Evolutionary conservation across 164 flowering plant species (phyloP), one percentile per base, ranked within the genome.

Genomic region (Tinospora cordifolia): DNA sequence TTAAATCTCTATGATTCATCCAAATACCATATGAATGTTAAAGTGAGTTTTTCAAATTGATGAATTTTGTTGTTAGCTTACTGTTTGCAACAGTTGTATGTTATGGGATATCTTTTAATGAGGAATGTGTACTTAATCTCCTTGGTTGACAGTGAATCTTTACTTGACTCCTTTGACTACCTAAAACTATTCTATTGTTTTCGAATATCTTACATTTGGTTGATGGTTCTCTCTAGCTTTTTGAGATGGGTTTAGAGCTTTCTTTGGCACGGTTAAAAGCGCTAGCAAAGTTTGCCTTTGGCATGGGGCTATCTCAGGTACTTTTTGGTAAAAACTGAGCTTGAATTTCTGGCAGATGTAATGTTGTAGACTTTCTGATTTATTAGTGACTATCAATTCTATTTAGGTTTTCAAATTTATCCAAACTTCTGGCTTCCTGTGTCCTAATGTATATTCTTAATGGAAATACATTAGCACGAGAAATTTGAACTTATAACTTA

Each of bases 201-300:
- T 66, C 1, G 40, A 15, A 69, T 73, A 36, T 69, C 58, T 67
- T 21, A 60, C 38, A 30, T 57, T 57, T 65, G 68, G 44, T 63
- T 30, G 34, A 38, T 71, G 44, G 58, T 63, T 22, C 44, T 38
- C 77, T 79, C 65, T 89, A 94, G 98, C 86, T 94, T 49, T 94
- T 94, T 81, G 98, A 94, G 88, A 94, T 94, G 98, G 98, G 98
- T 63, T 82, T 94, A 69, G 98, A 94, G 88, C 97, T 94, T 75
- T 94, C 98, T 70, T 76, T 94, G 78, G 93, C 93, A 69, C 93
- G 98, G 21, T 77, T 94, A 60, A 88, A 87, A 77, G 96, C 98
- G 75, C 97, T 94, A 78, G 97, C 98, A 47, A 94, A 88, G 78
- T 94, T 85, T 85, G 97, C 98, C 22, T 94, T 94, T 81, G 98